Evolutionary conservation across 2,329 filamentous ascomycete genomes (phyloP), one percentile per base, ranked within the genome.

Genomic region (Xylariaceae sp.): DNA sequence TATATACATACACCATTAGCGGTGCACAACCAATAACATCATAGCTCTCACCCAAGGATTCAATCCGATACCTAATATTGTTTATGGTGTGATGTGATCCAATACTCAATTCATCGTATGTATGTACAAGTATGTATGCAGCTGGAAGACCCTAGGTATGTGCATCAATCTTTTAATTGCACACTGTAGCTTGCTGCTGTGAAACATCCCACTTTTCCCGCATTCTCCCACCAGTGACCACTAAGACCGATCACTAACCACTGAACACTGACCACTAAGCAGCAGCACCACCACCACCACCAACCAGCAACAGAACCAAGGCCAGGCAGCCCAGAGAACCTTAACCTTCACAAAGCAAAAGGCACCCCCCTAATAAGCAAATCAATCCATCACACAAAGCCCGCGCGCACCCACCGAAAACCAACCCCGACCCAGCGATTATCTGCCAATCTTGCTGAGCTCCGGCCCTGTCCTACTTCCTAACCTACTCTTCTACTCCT

Each of bases 391-490:
- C 32, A 37, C 32, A 37, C 32, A 37, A 37, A 37, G 32, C 32
- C 32, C 12, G 32, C 32, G 5, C 5, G 32, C 32, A 10, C 23
- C 23, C 9, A 10, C 32, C 32, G 7, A 20, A 9, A n/a, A n/a
- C n/a, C n/a, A n/a, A n/a, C n/a, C 18, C 41, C n/a, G 21, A 43
- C 29, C 46, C 40, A 51, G 40, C 43, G n/a, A n/a, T 41, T 41
- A 48, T 52, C 51, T 53, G 44, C 47, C 50, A 60, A 60, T 57
- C 57, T 56, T 40, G 19, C 47, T 50, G 42, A 45, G 44, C 32
- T 46, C 20, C 48, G 14, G 14, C 32, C 48, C 40, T 43, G 23
- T 47, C 32, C 20, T 50, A 29, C 26, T 20, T 40, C 41, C n/a
- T n/a, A n/a, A 16, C 19, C 32, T 40, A 40, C 16, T 20, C 20